Evolutionary conservation across 2,329 filamentous ascomycete species (phyloP), one percentile per base, ranked within the genome.

Genomic region (Talaromyces sp.): DNA sequence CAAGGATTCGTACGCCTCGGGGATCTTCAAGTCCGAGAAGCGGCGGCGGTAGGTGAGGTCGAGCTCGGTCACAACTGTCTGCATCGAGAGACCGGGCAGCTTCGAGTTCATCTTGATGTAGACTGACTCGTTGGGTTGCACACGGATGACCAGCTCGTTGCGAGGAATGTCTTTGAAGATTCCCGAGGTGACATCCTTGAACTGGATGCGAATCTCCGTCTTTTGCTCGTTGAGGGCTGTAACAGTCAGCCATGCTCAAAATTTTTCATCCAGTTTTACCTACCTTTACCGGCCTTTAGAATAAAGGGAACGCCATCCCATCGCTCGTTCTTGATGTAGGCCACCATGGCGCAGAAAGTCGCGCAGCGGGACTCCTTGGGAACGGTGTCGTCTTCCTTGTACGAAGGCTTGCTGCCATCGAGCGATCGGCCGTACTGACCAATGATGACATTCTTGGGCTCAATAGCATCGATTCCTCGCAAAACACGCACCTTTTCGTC

Each of bases 51-150:
- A 99, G 66, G 96, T 99, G 69, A 99, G 87, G 75, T 99, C 95
- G 64, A 99, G 90, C 82, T 99, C 95, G 64, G 95, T 99, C 70
- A 97, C 91, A 44, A 98, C 95, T 12, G 95, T 99, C 84, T 99
- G 95, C 93, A 98, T 99, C 83, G 92, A 98, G 72, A 99, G 84
- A 71, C 95, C 95, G 23, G 95, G 96, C 63, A 99, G 85, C 85
- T 99, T 99, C 33, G 94, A 98, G 89, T 99, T 99, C 95, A 99
- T 99, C 88, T 99, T 99, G 79, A 98, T 96, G 82, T 99, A 99
- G 68, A 99, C 93, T 75, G 91, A 96, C 85, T 99, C 95, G 82
- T 99, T 99, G 71, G 95, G 95, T 83, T 99, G 95, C 67, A 99
- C 96, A 69, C 95, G 93, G 83, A 99, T 97, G 72, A 99, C 95